A percentile compares a stretch with the other conserved stretches of the same genome.
phyloP scores from a whole-genome alignment of 108 stramenopile genomes.

The Fragilaria crotonensis region DNA sequence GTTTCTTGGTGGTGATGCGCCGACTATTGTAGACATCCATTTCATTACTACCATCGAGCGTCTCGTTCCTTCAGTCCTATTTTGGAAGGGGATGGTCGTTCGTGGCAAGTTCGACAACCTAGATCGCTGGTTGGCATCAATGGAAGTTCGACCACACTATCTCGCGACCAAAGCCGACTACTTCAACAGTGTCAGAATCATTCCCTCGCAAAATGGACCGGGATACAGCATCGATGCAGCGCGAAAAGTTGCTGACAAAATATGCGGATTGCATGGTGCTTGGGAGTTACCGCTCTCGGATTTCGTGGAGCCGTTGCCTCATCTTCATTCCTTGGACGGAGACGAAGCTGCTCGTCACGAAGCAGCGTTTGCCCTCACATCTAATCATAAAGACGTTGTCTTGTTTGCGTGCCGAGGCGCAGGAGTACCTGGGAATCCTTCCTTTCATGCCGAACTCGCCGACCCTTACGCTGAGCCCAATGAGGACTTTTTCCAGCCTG shows the following conservation, averaged over 20 bases:
- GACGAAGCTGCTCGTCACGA: slow-evolving; percentile 46
- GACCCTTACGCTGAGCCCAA: slow-evolving; percentile 59
- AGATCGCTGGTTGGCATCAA: slow-evolving; percentile 70
- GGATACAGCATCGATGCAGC: slow-evolving; percentile 36
- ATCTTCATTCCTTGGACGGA: slow-evolving; percentile 14
- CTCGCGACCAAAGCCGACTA: slow-evolving; percentile 62
- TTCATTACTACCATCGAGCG: slow-evolving; percentile 67
- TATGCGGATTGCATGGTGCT: slow-evolving; percentile 11
- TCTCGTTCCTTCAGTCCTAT: slow-evolving; percentile 57
- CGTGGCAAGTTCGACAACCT: slow-evolving; percentile 47
- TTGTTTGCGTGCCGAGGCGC: slow-evolving; percentile 58
- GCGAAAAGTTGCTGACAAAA: slow-evolving; percentile 17
- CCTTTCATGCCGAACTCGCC: slow-evolving; percentile 51
- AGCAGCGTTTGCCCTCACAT: slow-evolving; percentile 48
- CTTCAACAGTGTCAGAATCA: slow-evolving; percentile 69
- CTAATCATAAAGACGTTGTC: slow-evolving; percentile 47
- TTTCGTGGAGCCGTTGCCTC: slow-evolving; percentile 45
- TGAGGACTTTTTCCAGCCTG: slow-evolving; percentile 22
- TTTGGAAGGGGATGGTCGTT: slow-evolving; percentile 62
- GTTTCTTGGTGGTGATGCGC: slow-evolving; percentile 44
- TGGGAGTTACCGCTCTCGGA: slow-evolving; percentile 37
- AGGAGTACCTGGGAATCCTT: slow-evolving; percentile 46
- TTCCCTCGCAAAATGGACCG: slow-evolving; percentile 67
- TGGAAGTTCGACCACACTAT: slow-evolving; percentile 57
- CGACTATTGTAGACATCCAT: slow-evolving; percentile 48